These are phyloP conservation scores for Hymenoscyphus occultus DNA, from an alignment of 2,329 filamentous ascomycete genomes.

Conservation along the genomic window DNA sequence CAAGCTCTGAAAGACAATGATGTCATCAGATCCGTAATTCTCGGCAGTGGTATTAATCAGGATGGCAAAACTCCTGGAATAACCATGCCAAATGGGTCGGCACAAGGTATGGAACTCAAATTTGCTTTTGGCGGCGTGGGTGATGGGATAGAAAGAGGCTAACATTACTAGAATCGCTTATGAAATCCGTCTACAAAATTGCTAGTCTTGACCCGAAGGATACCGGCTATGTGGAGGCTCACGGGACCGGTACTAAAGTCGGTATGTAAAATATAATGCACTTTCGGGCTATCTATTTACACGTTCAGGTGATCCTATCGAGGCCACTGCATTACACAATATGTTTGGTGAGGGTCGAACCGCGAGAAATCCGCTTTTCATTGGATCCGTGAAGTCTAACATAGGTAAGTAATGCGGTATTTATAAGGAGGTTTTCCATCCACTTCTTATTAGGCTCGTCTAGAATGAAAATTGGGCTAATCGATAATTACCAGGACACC, in stretches of 20 bases:
- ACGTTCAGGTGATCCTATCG: constrained; percentile 23
- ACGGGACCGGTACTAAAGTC: constrained; percentile 24
- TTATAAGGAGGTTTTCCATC: background rate
- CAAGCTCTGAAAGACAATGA: constrained; percentile 59
- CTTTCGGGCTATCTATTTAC: background rate
- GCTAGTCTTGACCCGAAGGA: constrained; percentile 20
- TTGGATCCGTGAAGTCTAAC: constrained; percentile 33
- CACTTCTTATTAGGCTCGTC: background rate
- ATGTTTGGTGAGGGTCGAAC: constrained; percentile 30
- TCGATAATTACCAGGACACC: constrained; percentile 19
- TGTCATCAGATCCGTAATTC: constrained; percentile 53
- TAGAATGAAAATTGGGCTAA: background rate
- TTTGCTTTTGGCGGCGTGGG: background rate
- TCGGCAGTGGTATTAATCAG: constrained; percentile 51
- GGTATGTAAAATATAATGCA: constrained; percentile 3
- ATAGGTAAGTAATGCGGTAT: constrained; percentile 15
- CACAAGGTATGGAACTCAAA: constrained; percentile 37
- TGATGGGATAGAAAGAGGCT: background rate
- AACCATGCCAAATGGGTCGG: constrained; percentile 49
- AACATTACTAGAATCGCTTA: constrained; percentile 28
- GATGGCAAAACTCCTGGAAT: constrained; percentile 58
- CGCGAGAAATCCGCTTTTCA: constrained; percentile 24
- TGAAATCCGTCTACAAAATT: constrained; percentile 22
- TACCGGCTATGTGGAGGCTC: constrained; percentile 24
- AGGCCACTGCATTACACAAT: constrained; percentile 29